Base-by-base conservation (phyloP, 2,329 filamentous ascomycete genomes). In the Colletotrichum aenigma region DNA sequence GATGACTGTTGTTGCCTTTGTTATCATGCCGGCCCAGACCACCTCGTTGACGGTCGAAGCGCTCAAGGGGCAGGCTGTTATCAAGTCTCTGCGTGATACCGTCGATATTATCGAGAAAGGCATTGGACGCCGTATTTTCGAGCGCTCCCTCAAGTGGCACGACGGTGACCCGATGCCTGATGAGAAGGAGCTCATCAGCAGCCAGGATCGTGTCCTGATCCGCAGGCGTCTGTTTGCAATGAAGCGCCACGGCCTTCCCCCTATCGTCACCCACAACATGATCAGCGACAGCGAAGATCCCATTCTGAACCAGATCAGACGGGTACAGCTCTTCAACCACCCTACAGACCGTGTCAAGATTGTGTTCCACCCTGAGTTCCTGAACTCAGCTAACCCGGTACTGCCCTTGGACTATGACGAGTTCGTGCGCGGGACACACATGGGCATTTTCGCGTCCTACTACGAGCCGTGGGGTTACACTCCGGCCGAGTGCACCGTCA, bases 381-480 rank as follows among this genome's bases (percentile, higher is more conserved):
- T 99, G 79, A 98, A 96, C 88, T 97, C 96, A 1, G 93, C 95
- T 71, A 98, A 98, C 86, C 96, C 97, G 0, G 96, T 99, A 3
- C 89, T 99, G 38, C 96, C 97, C 21, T 90, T 99, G 82, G 97
- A 98, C 86, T 98, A 99, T 81, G 97, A 99, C 82, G 97, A 99
- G 84, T 99, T 99, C 83, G 97, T 99, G 60, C 95, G 97, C 71
- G 97, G 97, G 78, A 98, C 96, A 55, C 96, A 99, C 85, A 88
- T 99, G 82, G 97, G 97, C 81, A 93, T 99, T 73, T 99, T 99
- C 87, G 91, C 96, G 28, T 98, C 97, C 4, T 98, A 98, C 91
- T 99, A 99, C 85, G 97, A 99, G 87, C 97, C 97, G 10, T 99
- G 97, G 97, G 97, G 97, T 61, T 99, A 99, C 86, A 99, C 97